Percentiles rank a stretch among this genome's conserved stretches.
These are phyloP conservation scores for Pseudogymnoascus sp. DNA, from an alignment of 2,329 filamentous ascomycete species.

Conservation along the genomic window DNA sequence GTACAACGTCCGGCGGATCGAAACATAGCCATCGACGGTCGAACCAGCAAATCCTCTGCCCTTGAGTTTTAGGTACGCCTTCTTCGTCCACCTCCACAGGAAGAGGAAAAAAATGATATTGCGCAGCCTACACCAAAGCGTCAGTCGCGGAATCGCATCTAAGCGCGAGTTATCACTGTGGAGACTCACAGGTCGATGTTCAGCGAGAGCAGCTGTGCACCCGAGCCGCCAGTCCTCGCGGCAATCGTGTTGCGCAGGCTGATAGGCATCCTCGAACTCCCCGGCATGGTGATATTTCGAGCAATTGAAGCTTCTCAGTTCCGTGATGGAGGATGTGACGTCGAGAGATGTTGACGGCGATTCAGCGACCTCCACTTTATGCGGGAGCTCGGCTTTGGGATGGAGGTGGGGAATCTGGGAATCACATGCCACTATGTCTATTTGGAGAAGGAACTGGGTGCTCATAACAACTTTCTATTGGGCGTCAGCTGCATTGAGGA, in stretches of 20 bases:
- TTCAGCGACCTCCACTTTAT: not conserved
- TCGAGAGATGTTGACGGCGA: not conserved
- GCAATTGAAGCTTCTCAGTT: slow-evolving; percentile 1
- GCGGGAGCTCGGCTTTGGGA: not conserved
- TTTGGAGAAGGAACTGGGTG: not conserved
- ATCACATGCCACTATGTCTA: slow-evolving; percentile 6
- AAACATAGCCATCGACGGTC: slow-evolving; percentile 62
- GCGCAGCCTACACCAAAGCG: slow-evolving; percentile 50
- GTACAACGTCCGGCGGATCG: slow-evolving; percentile 66
- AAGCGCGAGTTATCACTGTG: slow-evolving; percentile 8
- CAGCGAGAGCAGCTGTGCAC: slow-evolving; percentile 48
- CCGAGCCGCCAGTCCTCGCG: slow-evolving; percentile 49
- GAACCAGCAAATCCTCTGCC: slow-evolving; percentile 83
- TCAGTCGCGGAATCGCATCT: not conserved
- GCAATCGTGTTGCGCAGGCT: slow-evolving; percentile 61
- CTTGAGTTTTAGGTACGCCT: slow-evolving; percentile 73
- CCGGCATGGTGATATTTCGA: slow-evolving; percentile 42
- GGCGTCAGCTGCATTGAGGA: not conserved
- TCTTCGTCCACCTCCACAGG: slow-evolving; percentile 72
- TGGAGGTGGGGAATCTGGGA: not conserved
- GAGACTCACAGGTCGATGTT: slow-evolving; percentile 60
- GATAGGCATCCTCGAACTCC: slow-evolving; percentile 61
- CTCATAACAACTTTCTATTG: not conserved
- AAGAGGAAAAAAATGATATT: slow-evolving; percentile 88
- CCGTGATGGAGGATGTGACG: not conserved